These are phyloP conservation scores for Dendrothele bispora DNA, from an alignment of 768 basidiomycete species.

Conservation along the genomic window DNA sequence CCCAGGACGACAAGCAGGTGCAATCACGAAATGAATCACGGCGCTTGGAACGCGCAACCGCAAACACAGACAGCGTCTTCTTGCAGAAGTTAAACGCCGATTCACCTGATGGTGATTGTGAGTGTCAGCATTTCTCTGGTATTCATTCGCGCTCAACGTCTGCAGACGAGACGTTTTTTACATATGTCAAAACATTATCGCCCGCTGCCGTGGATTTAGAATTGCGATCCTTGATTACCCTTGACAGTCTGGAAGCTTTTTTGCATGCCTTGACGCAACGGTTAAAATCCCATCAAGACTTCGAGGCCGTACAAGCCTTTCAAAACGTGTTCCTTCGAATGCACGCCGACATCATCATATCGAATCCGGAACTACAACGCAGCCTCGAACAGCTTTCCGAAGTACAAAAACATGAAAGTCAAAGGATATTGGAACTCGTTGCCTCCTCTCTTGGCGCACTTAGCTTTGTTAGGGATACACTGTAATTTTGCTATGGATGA, in stretches of 20 bases:
- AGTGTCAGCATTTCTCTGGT: constrained; percentile 28
- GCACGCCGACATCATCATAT: constrained; percentile 80
- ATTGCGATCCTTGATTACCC: constrained; percentile 71
- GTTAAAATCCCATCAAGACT: constrained; percentile 80
- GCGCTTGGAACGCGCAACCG: constrained; percentile 52
- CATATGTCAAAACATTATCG: constrained; percentile 79
- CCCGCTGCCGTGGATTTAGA: constrained; percentile 93
- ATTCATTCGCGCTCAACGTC: constrained; percentile 3
- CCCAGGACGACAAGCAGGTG: constrained; percentile 35
- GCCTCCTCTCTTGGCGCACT: constrained; percentile 74
- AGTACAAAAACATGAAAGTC: constrained; percentile 77
- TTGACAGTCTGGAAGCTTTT: constrained; percentile 67
- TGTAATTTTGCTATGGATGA: constrained; percentile 30
- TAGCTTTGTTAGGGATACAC: constrained; percentile 69
- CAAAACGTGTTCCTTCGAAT: constrained; percentile 81
- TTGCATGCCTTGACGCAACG: constrained; percentile 72
- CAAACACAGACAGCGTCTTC: constrained; percentile 66
- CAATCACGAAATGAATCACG: constrained; percentile 44
- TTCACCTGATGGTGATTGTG: constrained; percentile 64
- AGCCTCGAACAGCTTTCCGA: constrained; percentile 58
- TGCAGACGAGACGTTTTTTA: constrained; percentile 81
- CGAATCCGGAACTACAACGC: constrained; percentile 61
- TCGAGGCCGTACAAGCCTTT: constrained; percentile 92
- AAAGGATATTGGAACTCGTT: constrained; percentile 72
- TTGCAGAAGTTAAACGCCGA: constrained; percentile 60